Base-by-base conservation (phyloP, 495 filamentous ascomycete species). In the Venustampulla echinocandica region DNA sequence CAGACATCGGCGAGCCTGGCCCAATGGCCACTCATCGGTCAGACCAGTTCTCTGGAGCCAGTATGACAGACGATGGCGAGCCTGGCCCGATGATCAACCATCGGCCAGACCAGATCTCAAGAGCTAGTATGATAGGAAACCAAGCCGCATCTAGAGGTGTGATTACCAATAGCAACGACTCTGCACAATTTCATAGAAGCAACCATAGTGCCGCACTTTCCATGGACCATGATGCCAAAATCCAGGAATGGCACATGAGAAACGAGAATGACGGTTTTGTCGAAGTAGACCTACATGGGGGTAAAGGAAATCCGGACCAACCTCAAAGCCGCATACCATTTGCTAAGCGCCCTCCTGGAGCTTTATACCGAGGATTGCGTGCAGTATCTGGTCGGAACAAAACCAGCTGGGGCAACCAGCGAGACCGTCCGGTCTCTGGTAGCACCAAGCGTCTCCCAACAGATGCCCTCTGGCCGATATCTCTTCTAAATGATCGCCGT, bases 391-490 rank as follows among this genome's bases (percentile, higher is more conserved):
- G 42, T 10, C n/a, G n/a, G n/a, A 30, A 7, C 7, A 7, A 7
- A 30, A 30, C 27, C 7, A 30, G 27, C 7, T 30, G n/a, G 27
- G n/a, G n/a, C 7, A n/a, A 30, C 27, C 36, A 5, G 14, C 14
- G 14, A 17, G 36, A 3, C 36, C n/a, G 13, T 37, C 6, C 34
- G 34, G 27, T n/a, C 27, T 7, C 27, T 42, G 21, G 15, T 22
- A 49, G 27, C n/a, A 30, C 11, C 10, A 48, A 43, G 24, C 32
- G 42, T 17, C 42, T 43, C 21, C 47, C 47, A 10, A 52, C 47
- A 1, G 52, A 52, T 23, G 14, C n/a, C n/a, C 53, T 56, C 40
- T 43, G 53, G 1, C 48, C 53, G 22, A 25, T 56, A 10, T 52
- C 48, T 14, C 42, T 56, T 17, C 21, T 50, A 6, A 22, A 27